Evolutionary conservation across 2,329 filamentous ascomycete genomes (phyloP).

Genomic region (Ustulina deusta): DNA sequence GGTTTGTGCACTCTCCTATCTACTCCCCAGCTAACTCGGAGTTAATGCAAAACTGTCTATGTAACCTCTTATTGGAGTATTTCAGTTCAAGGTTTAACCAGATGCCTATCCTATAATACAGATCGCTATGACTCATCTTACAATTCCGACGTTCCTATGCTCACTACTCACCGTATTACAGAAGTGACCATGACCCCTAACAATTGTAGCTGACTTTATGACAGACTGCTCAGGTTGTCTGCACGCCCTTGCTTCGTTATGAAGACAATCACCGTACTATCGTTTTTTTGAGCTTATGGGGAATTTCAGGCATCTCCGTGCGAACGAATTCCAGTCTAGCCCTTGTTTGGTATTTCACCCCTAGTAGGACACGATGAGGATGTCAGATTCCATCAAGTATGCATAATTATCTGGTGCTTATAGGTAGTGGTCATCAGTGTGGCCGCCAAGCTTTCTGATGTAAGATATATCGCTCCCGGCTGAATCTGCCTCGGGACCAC

Average conservation of each 20-base stretch:
- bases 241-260: slow-evolving; percentile 15
- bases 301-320: slow-evolving; percentile 1
- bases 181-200: not conserved
- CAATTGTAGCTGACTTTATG: slow-evolving; percentile 18
- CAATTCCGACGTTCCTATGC: not conserved
- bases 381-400: slow-evolving; percentile 25
- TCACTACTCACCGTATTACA: slow-evolving; percentile 7
- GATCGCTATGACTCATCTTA: not conserved
- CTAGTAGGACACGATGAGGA: slow-evolving; percentile 13
- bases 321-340: slow-evolving; percentile 15
- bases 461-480: slow-evolving; percentile 27
- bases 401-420: slow-evolving; percentile 21
- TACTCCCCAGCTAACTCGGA: slow-evolving; percentile 7
- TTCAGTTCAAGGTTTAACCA: not conserved
- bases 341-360: slow-evolving; percentile 14
- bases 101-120: slow-evolving; percentile 2
- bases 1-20: not conserved
- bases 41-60: not conserved
- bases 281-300: not conserved
- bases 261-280: slow-evolving; percentile 17
- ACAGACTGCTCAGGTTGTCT: slow-evolving; percentile 20
- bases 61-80: not conserved
- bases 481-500: slow-evolving; percentile 3
- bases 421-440: slow-evolving; percentile 27
- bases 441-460: slow-evolving; percentile 37